These are phyloP conservation scores for Boletus smithii DNA, from an alignment of 1,284 basidiomycete species.

Conservation along the genomic window DNA sequence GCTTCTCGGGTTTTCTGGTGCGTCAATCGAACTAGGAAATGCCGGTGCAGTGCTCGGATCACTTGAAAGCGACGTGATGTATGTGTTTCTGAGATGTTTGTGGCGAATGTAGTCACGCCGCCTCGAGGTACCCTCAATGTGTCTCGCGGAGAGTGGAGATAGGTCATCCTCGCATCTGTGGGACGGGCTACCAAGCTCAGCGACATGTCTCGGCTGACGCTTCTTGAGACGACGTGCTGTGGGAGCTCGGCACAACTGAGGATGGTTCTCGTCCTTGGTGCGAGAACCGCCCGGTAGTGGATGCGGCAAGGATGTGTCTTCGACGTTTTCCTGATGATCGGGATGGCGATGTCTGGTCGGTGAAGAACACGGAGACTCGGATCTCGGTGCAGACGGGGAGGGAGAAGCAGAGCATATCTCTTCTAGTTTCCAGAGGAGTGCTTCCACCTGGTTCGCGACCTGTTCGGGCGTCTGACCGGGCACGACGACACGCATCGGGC, in stretches of 20 bases:
- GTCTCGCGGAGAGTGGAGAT: constrained; percentile 15
- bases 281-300: background rate
- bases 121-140: constrained; percentile 27
- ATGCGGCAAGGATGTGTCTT: background rate
- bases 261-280: constrained; percentile 17
- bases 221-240: constrained; percentile 13
- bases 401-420: constrained; percentile 12
- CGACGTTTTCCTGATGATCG: constrained; percentile 2
- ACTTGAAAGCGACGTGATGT: constrained; percentile 26
- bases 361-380: constrained; percentile 1
- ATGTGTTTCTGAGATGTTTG: constrained; percentile 30
- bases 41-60: constrained; percentile 10
- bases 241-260: background rate
- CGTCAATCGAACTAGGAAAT: constrained; percentile 26
- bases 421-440: constrained; percentile 21
- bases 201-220: constrained; percentile 2
- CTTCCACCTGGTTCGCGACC: constrained; percentile 25
- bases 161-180: constrained; percentile 23
- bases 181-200: background rate
- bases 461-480: constrained; percentile 35
- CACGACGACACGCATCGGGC: constrained; percentile 37
- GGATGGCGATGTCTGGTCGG: background rate
- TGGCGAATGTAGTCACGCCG: constrained; percentile 31
- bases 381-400: background rate
- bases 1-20: constrained; percentile 15